Conservation (phyloP, 2,329 filamentous ascomycete species). For the Iodosphaeria phyllophila region DNA sequence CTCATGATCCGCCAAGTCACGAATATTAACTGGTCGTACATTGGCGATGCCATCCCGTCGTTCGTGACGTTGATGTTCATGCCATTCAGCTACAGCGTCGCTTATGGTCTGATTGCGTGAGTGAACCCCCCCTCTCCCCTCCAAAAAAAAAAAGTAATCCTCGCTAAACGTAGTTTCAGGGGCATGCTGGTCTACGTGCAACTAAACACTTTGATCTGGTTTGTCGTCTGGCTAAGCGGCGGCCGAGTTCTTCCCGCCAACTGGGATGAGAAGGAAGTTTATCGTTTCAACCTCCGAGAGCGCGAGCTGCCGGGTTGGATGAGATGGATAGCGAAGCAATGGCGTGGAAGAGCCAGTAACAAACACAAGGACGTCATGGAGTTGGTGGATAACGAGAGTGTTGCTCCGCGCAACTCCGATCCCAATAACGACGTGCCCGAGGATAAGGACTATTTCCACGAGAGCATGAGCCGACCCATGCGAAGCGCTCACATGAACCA, state of each 20-base stretch:
- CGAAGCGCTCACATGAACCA: too few species aligned
- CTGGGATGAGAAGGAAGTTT: slow-evolving; percentile 34
- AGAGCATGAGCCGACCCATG: too few species aligned
- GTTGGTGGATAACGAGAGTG: slow-evolving; percentile 10
- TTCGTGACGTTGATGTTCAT: slow-evolving; percentile 61
- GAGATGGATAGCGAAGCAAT: slow-evolving; percentile 17
- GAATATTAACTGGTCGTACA: slow-evolving; percentile 59
- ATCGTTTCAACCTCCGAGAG: slow-evolving; percentile 31
- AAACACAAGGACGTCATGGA: slow-evolving; percentile 12
- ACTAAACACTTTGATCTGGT: slow-evolving; percentile 32
- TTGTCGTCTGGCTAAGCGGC: slow-evolving; percentile 24
- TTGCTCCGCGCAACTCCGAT: too few species aligned
- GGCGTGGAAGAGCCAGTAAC: slow-evolving; percentile 3
- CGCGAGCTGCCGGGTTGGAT: slow-evolving; percentile 39
- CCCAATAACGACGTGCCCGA: slow-evolving; percentile 6
- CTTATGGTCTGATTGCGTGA: slow-evolving; percentile 57
- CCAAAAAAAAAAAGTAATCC: neutral
- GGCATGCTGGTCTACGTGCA: slow-evolving; percentile 35
- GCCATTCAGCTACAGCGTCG: slow-evolving; percentile 63
- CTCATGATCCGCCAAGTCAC: slow-evolving; percentile 63
- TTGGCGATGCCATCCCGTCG: slow-evolving; percentile 57
- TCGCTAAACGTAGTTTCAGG: slow-evolving; percentile 7
- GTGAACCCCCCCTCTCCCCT: slow-evolving; percentile 9
- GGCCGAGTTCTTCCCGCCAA: slow-evolving; percentile 30
- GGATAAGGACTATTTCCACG: too few species aligned